phyloP scores from a whole-genome alignment of 2,329 filamentous ascomycete genomes.

The Colletotrichum brevisporum region DNA sequence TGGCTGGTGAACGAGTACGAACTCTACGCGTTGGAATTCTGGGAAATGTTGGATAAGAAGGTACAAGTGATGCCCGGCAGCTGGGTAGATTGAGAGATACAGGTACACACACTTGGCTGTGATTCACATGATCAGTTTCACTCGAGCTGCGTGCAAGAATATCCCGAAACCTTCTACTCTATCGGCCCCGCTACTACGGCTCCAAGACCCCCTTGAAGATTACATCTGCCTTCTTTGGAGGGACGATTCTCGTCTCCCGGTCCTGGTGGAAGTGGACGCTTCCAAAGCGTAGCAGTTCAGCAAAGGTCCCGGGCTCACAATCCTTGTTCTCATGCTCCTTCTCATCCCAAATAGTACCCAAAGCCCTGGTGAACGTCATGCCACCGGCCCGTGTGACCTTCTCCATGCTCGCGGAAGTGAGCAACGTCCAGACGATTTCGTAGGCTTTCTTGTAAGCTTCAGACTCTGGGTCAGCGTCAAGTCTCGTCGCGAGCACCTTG shows the following conservation, averaged over 20 bases:
- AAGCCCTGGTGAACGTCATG: slow-evolving; percentile 13
- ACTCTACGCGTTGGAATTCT: neutral
- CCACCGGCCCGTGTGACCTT: slow-evolving; percentile 21
- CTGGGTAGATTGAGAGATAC: neutral
- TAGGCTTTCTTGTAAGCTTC: slow-evolving; percentile 22
- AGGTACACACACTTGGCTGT: no score
- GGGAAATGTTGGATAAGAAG: neutral
- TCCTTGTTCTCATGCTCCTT: slow-evolving; percentile 22
- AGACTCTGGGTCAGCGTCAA: slow-evolving; percentile 21
- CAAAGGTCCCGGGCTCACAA: slow-evolving; percentile 21
- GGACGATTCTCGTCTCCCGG: slow-evolving; percentile 5
- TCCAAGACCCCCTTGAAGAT: slow-evolving; percentile 9
- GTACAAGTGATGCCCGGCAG: neutral
- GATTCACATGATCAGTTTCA: no score
- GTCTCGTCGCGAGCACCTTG: slow-evolving; percentile 1
- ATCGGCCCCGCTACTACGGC: neutral
- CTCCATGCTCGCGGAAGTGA: slow-evolving; percentile 23
- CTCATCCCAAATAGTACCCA: slow-evolving; percentile 20
- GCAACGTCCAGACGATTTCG: slow-evolving; percentile 18
- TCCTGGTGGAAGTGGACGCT: slow-evolving; percentile 20
- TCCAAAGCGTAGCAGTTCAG: slow-evolving; percentile 21
- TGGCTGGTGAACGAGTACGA: neutral
- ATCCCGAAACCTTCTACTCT: neutral
- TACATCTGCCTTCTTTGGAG: neutral
- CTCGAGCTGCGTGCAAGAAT: no score